A percentile compares a stretch with the other conserved stretches of the same genome.
Conservation (phyloP, 768 basidiomycete genomes). For the Lentinula lateritia region DNA sequence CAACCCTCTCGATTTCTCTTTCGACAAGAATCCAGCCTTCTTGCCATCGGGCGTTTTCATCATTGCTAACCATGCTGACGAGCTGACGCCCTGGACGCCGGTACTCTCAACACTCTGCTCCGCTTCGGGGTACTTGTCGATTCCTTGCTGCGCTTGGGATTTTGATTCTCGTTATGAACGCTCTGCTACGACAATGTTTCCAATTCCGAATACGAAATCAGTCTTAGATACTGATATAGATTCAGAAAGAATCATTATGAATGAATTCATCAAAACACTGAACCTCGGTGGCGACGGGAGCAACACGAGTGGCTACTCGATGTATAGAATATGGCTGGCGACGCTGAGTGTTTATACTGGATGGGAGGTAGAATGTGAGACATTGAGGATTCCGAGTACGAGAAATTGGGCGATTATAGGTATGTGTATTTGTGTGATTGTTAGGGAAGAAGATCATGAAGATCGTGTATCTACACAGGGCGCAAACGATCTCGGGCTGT, state of each 20-base stretch:
- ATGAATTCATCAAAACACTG: constrained; percentile 32
- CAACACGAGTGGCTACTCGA: constrained; percentile 62
- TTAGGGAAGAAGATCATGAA: background rate
- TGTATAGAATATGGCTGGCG: constrained; percentile 86
- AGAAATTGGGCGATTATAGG: constrained; percentile 91
- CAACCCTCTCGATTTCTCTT: constrained; percentile 43
- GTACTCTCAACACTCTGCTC: constrained; percentile 60
- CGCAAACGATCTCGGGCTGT: constrained; percentile 21
- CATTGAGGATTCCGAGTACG: constrained; percentile 86
- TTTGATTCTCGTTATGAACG: constrained; percentile 67
- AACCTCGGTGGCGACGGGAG: constrained; percentile 61
- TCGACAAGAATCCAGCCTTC: constrained; percentile 17
- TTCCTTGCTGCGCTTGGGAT: constrained; percentile 89
- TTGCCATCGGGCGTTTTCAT: constrained; percentile 53
- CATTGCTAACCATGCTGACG: constrained; percentile 95
- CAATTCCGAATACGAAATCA: constrained; percentile 10
- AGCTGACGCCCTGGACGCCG: constrained; percentile 92
- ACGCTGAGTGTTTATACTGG: constrained; percentile 67
- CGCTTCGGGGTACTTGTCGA: constrained; percentile 68
- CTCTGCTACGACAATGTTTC: constrained; percentile 29
- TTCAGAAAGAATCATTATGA: background rate
- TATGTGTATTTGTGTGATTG: constrained; percentile 27
- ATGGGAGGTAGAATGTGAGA: constrained; percentile 85
- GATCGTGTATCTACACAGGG: constrained; percentile 11
- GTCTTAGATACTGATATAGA: background rate